A percentile compares a stretch with the other conserved stretches of the same genome.
These are phyloP conservation scores for Aspergillus sp. DNA, from an alignment of 2,329 filamentous ascomycete genomes.

Conservation along the genomic window DNA sequence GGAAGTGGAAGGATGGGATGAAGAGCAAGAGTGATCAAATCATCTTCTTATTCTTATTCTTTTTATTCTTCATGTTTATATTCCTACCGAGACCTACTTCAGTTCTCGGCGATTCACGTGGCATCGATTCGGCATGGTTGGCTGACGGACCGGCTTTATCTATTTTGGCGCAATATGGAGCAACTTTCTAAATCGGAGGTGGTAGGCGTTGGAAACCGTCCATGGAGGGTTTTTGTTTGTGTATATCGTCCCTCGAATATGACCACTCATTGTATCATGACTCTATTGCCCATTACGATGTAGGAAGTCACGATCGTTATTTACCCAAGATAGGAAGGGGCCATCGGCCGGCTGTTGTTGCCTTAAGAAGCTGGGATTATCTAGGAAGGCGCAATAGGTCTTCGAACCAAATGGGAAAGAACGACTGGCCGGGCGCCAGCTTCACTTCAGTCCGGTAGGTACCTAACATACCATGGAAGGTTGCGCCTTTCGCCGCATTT, in stretches of 20 bases:
- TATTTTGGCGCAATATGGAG: slow-evolving; percentile 15
- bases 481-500: too few relatives aligned
- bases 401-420: too few relatives aligned
- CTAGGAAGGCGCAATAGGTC: too few relatives aligned
- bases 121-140: background rate
- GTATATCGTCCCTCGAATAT: background rate
- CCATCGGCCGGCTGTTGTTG: too few relatives aligned
- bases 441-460: too few relatives aligned
- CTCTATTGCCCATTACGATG: too few relatives aligned
- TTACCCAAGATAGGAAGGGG: too few relatives aligned
- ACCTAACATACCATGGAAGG: too few relatives aligned
- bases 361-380: too few relatives aligned
- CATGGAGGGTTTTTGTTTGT: background rate
- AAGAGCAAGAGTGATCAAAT: slow-evolving; percentile 63
- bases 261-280: background rate
- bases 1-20: slow-evolving; percentile 79
- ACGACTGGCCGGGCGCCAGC: too few relatives aligned
- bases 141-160: background rate
- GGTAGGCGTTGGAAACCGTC: slow-evolving; percentile 1
- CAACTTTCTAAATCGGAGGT: background rate
- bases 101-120: background rate
- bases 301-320: too few relatives aligned
- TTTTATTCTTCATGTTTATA: slow-evolving; percentile 9
- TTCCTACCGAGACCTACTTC: background rate
- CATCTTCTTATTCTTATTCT: slow-evolving; percentile 5